Percentiles rank a stretch among this genome's conserved stretches.
Conservation (phyloP, 2,329 filamentous ascomycete genomes). For the Aspergillus pseudoterreus region DNA sequence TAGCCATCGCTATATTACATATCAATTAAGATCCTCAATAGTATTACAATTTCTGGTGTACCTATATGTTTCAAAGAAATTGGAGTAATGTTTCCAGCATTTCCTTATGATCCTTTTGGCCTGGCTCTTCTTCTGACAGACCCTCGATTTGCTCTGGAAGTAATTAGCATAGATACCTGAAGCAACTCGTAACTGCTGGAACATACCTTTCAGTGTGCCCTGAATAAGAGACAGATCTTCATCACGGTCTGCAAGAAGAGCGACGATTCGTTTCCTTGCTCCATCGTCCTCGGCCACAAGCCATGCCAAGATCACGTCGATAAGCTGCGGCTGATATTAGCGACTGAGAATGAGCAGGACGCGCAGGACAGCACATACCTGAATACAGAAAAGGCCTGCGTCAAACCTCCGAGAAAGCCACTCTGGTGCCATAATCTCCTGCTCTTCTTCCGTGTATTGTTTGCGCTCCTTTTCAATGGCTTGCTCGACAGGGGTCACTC, state of each 20-base stretch:
- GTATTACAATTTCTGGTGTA: too few relatives aligned
- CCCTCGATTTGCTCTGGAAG: slow-evolving; percentile 58
- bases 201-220: slow-evolving; percentile 61
- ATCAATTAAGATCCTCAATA: neutral
- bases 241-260: slow-evolving; percentile 64
- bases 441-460: slow-evolving; percentile 54
- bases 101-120: slow-evolving; percentile 54
- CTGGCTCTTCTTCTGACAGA: slow-evolving; percentile 54
- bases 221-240: slow-evolving; percentile 63
- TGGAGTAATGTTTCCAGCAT: slow-evolving; percentile 61
- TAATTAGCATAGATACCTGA: slow-evolving; percentile 13
- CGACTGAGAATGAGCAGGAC: neutral
- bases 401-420: slow-evolving; percentile 75
- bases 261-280: slow-evolving; percentile 61
- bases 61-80: slow-evolving; percentile 27
- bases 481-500: slow-evolving; percentile 60
- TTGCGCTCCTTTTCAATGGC: slow-evolving; percentile 59
- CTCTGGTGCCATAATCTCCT: slow-evolving; percentile 61
- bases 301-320: slow-evolving; percentile 87
- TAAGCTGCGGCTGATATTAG: slow-evolving; percentile 42
- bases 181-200: neutral
- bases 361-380: slow-evolving; percentile 40
- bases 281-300: slow-evolving; percentile 83
- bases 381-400: slow-evolving; percentile 77
- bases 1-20: neutral